Conservation (phyloP, 148 eudicot genomes). For the Dianthus caryophyllus region DNA sequence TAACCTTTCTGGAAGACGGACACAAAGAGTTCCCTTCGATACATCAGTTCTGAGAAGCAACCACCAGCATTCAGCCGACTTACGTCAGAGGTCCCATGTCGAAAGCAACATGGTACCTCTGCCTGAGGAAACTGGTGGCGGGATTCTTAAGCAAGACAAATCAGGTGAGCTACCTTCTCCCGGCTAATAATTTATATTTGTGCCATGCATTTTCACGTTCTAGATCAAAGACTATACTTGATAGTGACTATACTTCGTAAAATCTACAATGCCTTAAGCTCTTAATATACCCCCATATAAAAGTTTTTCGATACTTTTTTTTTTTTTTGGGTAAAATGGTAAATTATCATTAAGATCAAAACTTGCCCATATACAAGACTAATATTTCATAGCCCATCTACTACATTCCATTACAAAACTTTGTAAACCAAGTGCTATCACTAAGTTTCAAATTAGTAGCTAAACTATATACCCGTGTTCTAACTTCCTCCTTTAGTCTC, state of each 20-base stretch:
- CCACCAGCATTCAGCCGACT: constrained; percentile 19
- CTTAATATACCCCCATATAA: no score
- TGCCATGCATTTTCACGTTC: constrained; percentile 5
- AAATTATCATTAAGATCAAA: no score
- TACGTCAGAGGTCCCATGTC: neutral
- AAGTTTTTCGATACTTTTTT: no score
- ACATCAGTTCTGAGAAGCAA: constrained; percentile 22
- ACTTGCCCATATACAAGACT: no score
- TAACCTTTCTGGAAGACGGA: constrained; percentile 1
- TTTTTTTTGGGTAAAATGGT: no score
- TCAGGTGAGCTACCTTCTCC: constrained; percentile 21
- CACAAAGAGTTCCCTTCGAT: constrained; percentile 16
- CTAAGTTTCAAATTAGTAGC: no score
- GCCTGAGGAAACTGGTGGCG: constrained; percentile 6
- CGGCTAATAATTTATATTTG: neutral
- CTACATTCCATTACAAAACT: no score
- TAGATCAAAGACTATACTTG: neutral
- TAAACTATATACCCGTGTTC: no score
- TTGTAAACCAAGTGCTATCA: no score
- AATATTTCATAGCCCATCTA: no score
- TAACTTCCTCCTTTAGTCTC: no score
- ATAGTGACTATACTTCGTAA: neutral
- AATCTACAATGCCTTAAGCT: neutral
- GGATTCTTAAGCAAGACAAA: constrained; percentile 10
- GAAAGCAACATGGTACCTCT: constrained; percentile 2